These are phyloP conservation scores for Globisporangium uncinulatum DNA, from an alignment of 352 stramenopile species.

Conservation along the genomic window DNA sequence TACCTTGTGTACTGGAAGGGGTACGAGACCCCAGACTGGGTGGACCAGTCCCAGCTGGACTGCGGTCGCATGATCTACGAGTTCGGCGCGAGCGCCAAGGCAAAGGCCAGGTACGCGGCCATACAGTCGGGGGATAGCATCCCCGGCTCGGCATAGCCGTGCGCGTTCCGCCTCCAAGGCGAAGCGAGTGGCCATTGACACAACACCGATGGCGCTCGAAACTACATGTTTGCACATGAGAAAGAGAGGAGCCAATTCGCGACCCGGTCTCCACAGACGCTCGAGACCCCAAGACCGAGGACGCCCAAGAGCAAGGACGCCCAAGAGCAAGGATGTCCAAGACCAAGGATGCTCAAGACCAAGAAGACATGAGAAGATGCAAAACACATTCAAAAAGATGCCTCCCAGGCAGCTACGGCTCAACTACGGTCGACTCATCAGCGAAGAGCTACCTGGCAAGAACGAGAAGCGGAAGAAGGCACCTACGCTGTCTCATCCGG, in stretches of 20 bases:
- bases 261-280: background rate
- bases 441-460: too few species aligned
- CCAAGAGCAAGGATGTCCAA: too few species aligned
- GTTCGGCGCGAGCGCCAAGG: background rate
- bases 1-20: constrained; percentile 18
- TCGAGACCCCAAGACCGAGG: background rate
- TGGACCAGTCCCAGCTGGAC: constrained; percentile 3
- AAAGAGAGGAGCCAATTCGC: background rate
- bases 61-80: constrained; percentile 11
- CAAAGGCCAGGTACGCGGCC: background rate
- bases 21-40: constrained; percentile 8
- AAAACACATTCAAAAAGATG: background rate
- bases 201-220: background rate
- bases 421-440: too few species aligned
- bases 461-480: too few species aligned
- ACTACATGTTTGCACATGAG: background rate
- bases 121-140: background rate
- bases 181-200: background rate
- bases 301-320: too few species aligned
- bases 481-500: too few species aligned
- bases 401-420: too few species aligned
- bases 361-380: background rate
- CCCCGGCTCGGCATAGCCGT: background rate
- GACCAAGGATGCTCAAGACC: background rate
- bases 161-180: too few species aligned